phyloP scores from a whole-genome alignment of 805 yeast genomes.

The Brettanomyces anomalus region DNA sequence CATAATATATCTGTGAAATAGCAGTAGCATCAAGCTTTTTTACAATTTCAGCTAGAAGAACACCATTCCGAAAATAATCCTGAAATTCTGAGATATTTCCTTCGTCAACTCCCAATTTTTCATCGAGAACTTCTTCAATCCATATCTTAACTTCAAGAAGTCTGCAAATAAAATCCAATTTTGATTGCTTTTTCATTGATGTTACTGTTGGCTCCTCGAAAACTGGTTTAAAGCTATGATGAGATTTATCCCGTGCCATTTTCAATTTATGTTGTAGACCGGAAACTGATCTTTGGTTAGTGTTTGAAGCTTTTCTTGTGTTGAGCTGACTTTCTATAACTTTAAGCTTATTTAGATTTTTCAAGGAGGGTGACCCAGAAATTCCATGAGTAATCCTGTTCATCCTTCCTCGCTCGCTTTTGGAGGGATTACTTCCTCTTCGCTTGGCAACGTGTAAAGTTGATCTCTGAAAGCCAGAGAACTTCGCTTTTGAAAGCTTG shows the following conservation, averaged over 20 bases:
- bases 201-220: not conserved
- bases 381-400: slow-evolving; percentile 25
- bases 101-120: slow-evolving; percentile 19
- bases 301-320: slow-evolving; percentile 2
- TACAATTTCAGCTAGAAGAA: slow-evolving; percentile 71
- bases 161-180: slow-evolving; percentile 44
- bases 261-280: slow-evolving; percentile 11
- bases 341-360: slow-evolving; percentile 24
- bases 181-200: slow-evolving; percentile 7
- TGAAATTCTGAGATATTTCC: slow-evolving; percentile 41
- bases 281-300: slow-evolving; percentile 10
- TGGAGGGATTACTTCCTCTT: slow-evolving; percentile 5
- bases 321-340: slow-evolving; percentile 21
- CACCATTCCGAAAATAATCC: slow-evolving; percentile 74
- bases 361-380: slow-evolving; percentile 28
- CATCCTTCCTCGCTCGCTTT: slow-evolving; percentile 19
- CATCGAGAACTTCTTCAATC: slow-evolving; percentile 30
- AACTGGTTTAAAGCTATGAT: not conserved
- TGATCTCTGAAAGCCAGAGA: slow-evolving; percentile 8
- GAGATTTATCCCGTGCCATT: slow-evolving; percentile 8
- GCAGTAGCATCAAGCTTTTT: slow-evolving; percentile 60
- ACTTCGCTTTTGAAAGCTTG: slow-evolving; percentile 9
- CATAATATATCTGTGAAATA: slow-evolving; percentile 46
- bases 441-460: not conserved
- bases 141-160: slow-evolving; percentile 41